Evolutionary conservation across 805 yeast species (phyloP).

Genomic region (Ogataea trehalophila): DNA sequence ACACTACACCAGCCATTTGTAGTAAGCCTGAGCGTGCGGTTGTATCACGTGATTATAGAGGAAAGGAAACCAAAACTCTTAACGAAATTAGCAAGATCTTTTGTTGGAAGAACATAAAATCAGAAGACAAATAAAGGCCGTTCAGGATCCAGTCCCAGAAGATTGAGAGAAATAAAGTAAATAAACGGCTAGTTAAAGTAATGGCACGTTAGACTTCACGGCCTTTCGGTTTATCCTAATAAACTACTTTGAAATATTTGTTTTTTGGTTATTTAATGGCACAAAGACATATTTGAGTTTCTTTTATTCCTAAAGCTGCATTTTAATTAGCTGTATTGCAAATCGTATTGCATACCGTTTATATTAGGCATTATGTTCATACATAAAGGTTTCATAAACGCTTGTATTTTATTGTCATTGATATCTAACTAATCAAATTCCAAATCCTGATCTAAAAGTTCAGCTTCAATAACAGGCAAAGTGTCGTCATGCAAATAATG

Average conservation of each 20-base stretch:
- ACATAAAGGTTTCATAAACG: too few species aligned
- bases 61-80: constrained; percentile 17
- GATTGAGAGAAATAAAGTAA: constrained; percentile 11
- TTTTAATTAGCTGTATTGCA: too few species aligned
- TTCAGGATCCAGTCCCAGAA: constrained; percentile 5
- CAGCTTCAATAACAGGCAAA: constrained; percentile 30
- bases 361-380: too few species aligned
- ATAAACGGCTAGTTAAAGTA: constrained; percentile 9
- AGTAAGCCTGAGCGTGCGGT: too few species aligned
- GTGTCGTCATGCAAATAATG: constrained; percentile 24
- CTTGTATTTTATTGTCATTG: too few species aligned
- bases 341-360: too few species aligned
- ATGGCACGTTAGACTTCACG: constrained; percentile 20
- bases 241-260: too few species aligned
- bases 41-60: too few species aligned
- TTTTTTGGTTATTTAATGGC: not conserved
- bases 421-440: too few species aligned
- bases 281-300: too few species aligned
- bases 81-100: constrained; percentile 27
- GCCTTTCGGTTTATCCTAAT: constrained; percentile 15
- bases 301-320: too few species aligned
- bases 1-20: too few species aligned
- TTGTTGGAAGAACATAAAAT: constrained; percentile 11
- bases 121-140: constrained; percentile 1
- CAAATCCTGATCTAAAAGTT: constrained; percentile 23